Evolutionary conservation across 1,284 basidiomycete genomes (phyloP).

Genomic region (Fomitiporia mediterranea): DNA sequence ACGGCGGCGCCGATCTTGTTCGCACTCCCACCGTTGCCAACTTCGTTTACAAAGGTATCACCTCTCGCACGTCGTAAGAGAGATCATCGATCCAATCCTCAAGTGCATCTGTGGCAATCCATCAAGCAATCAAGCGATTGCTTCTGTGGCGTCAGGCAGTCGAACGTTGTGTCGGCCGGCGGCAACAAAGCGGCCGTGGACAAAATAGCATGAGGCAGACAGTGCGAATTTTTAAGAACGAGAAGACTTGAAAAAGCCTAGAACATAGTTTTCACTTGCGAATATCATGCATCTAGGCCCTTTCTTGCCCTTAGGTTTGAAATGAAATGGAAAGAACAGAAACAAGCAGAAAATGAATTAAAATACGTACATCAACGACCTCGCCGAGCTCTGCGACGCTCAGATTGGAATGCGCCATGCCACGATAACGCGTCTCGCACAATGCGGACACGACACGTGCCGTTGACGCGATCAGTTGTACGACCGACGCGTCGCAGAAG

Average conservation of each 20-base stretch:
- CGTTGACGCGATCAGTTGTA: constrained; percentile 6
- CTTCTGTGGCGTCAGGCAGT: constrained; percentile 12
- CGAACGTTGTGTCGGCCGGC: neutral
- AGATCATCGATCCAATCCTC: neutral
- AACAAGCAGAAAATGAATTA: constrained; percentile 1
- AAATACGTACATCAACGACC: constrained; percentile 37
- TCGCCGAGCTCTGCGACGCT: constrained; percentile 33
- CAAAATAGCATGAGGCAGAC: neutral
- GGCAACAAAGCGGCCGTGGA: neutral
- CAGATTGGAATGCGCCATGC: constrained; percentile 14
- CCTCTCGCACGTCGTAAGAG: neutral
- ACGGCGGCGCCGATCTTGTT: neutral
- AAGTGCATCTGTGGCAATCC: neutral
- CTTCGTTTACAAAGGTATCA: neutral
- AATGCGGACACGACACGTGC: constrained; percentile 9
- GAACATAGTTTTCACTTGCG: neutral
- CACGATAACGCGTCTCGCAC: constrained; percentile 1
- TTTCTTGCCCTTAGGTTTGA: neutral
- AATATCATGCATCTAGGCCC: neutral
- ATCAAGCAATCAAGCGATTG: neutral
- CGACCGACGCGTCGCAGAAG: neutral
- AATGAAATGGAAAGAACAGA: neutral
- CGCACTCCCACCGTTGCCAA: neutral
- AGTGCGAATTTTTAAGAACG: neutral
- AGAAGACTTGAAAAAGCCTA: neutral